These are phyloP conservation scores for Stenogyne calaminthoides DNA, from an alignment of 305 asterid species.

Conservation along the genomic window DNA sequence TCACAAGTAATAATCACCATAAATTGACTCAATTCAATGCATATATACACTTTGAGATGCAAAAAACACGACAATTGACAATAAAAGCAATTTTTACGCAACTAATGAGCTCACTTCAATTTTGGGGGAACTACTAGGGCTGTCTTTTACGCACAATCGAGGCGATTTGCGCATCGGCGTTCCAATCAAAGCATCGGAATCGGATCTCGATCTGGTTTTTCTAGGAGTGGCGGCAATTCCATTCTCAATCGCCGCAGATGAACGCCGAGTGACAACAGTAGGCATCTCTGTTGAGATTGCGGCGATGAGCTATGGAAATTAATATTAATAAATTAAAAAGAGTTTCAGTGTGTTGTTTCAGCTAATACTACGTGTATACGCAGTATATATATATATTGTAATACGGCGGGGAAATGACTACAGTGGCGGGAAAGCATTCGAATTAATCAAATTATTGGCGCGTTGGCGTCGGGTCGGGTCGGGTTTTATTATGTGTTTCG, in stretches of 20 bases:
- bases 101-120: constrained; percentile 41
- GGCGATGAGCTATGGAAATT: not conserved
- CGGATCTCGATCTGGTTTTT: constrained; percentile 61
- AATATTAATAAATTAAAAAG: not conserved
- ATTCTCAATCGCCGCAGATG: constrained; percentile 32
- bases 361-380: not conserved
- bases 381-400: not conserved
- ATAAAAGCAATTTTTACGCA: not conserved
- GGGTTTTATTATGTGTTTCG: not conserved
- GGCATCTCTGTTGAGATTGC: constrained; percentile 48
- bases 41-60: not conserved
- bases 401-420: constrained; percentile 40
- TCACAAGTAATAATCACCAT: constrained; percentile 1
- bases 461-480: not conserved
- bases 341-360: not conserved
- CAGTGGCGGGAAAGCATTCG: constrained; percentile 35
- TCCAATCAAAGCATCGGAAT: constrained; percentile 34
- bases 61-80: not conserved
- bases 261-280: constrained; percentile 48
- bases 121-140: constrained; percentile 48
- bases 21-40: constrained; percentile 6
- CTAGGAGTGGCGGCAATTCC: constrained; percentile 44
- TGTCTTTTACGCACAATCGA: constrained; percentile 44
- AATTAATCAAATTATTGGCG: not conserved
- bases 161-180: constrained; percentile 64